A percentile compares a stretch with the other conserved stretches of the same genome.
Conservation (phyloP, 2,329 filamentous ascomycete genomes). For the Microsporum canis region DNA sequence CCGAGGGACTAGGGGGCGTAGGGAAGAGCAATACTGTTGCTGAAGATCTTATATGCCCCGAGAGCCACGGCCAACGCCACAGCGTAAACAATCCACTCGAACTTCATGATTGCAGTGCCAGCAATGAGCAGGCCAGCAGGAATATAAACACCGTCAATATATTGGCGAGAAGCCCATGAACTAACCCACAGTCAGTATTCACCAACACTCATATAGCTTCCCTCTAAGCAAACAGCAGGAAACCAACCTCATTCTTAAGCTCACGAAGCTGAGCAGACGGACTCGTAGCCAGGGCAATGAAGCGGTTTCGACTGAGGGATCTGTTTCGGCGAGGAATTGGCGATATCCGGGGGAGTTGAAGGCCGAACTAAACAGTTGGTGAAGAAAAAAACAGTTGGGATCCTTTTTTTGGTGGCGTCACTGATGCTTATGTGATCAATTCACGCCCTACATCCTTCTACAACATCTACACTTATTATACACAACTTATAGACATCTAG, state of each 20-base stretch:
- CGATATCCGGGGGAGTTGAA: neutral
- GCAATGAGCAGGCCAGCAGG: conserved; percentile 68
- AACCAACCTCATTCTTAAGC: neutral
- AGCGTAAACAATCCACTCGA: conserved; percentile 63
- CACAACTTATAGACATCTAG: neutral
- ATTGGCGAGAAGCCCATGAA: conserved; percentile 35
- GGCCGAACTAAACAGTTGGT: neutral
- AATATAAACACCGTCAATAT: conserved; percentile 70
- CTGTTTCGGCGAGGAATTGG: neutral
- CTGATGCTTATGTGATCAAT: neutral
- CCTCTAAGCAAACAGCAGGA: neutral
- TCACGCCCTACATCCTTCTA: neutral
- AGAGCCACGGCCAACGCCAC: conserved; percentile 54
- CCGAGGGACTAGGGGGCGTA: neutral
- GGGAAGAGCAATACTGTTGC: conserved; percentile 47
- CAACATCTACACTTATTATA: neutral
- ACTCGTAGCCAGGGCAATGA: neutral
- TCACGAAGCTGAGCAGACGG: neutral
- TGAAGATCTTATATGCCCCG: conserved; percentile 59
- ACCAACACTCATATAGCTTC: neutral
- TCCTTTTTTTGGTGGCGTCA: neutral
- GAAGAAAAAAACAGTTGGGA: neutral
- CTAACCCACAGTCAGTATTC: conserved; percentile 6
- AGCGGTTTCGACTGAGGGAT: neutral
- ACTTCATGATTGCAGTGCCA: conserved; percentile 66